Evolutionary conservation across 768 basidiomycete species (phyloP).

Genomic region (Amanita molliuscula): DNA sequence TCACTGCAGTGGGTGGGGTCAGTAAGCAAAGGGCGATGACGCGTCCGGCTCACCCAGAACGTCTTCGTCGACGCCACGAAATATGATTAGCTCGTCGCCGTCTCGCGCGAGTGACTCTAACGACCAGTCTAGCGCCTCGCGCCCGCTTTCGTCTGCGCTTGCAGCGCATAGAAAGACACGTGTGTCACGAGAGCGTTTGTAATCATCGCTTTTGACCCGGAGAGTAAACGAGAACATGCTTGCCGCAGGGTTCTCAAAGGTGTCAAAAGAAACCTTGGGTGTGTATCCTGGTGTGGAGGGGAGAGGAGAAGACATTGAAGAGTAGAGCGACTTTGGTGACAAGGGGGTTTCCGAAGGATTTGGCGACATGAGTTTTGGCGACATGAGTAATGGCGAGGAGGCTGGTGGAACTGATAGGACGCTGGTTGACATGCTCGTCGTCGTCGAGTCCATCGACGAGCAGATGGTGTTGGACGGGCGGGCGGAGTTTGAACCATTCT

Average conservation of each 20-base stretch:
- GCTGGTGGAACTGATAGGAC: no score
- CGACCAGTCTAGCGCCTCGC: conserved; percentile 88
- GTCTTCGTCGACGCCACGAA: conserved; percentile 83
- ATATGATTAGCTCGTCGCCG: conserved; percentile 89
- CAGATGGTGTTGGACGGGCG: background rate
- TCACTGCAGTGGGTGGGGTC: conserved; percentile 20
- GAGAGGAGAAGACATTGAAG: conserved; percentile 8
- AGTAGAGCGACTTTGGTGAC: conserved; percentile 11
- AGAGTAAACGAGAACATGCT: conserved; percentile 86
- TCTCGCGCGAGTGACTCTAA: conserved; percentile 76
- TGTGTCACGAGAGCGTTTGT: conserved; percentile 62
- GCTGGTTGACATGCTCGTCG: no score
- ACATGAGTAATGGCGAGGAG: no score
- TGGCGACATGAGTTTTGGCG: no score
- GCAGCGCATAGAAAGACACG: conserved; percentile 87
- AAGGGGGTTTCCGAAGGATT: background rate
- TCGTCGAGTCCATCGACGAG: background rate
- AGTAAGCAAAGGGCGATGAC: background rate
- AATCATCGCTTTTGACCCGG: conserved; percentile 76
- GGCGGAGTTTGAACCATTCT: conserved; percentile 11
- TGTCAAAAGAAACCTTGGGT: conserved; percentile 78
- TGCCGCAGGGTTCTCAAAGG: conserved; percentile 72
- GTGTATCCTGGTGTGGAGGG: conserved; percentile 31
- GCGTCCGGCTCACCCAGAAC: conserved; percentile 48
- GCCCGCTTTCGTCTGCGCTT: conserved; percentile 80